Base-by-base conservation (phyloP, 2,329 filamentous ascomycete genomes). In the Aspergillus floridensis region DNA sequence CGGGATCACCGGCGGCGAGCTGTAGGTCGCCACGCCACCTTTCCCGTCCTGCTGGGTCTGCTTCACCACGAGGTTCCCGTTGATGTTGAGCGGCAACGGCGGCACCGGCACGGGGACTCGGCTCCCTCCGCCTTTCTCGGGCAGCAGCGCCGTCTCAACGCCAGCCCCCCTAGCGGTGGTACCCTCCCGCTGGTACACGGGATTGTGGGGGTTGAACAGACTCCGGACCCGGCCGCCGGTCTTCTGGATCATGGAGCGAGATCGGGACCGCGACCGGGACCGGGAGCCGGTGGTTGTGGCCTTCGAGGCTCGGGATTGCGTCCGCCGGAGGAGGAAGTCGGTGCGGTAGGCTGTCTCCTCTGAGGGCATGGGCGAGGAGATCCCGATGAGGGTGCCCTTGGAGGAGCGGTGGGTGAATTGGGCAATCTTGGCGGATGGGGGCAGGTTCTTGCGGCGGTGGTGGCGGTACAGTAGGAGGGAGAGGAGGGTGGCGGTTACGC, bases 311-410 rank as follows among this genome's bases (percentile, higher is more conserved):
- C 65, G 53, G 14, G 53, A 53, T 49, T 66, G 58, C 19, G 58
- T 60, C 49, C 68, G 63, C 53, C 72, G 68, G 21, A 77, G 71
- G 46, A 80, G 73, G 63, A 80, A 80, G 58, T 80, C 77, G 31
- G 77, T 77, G 21, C 79, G 74, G 59, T 76, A 74, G 50, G 76
- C 77, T 53, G 69, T 71, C 14, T 79, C 75, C 29, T 77, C 74
- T 47, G 71, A 71, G 14, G 75, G 74, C n/a, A 80, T 79, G 1
- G 78, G 78, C 41, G 74, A 72, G 19, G 77, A 79, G 22, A 80
- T 78, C 6, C 72, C 71, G 12, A 76, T 61, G 7, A 73, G 62
- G 1, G 68, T 67, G 4, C 72, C 72, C 5, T 68, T 70, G 2
- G 70, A 71, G 41, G 74, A 73, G 32, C 70, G 71, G 49, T 72